These are phyloP conservation scores for Forsythia suspensa DNA, from an alignment of 257 asterid genomes.

Conservation along the genomic window DNA sequence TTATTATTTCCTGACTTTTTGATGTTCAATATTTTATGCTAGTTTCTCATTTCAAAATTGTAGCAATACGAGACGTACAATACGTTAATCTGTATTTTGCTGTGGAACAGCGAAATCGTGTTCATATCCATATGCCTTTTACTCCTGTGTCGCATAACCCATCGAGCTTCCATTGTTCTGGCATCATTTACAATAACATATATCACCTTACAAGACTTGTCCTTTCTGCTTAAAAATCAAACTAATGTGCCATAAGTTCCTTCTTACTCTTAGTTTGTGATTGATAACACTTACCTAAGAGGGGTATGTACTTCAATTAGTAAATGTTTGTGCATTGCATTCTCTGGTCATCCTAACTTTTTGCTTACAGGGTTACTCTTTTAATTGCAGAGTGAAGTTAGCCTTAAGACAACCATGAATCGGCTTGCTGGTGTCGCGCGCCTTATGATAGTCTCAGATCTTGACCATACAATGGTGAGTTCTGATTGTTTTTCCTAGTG, in stretches of 20 bases:
- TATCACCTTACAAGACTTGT: not conserved
- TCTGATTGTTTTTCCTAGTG: conserved; percentile 9
- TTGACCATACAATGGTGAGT: conserved; percentile 93
- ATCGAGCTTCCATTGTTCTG: not conserved
- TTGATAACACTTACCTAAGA: not conserved
- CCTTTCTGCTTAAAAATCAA: not conserved
- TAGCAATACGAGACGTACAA: not conserved
- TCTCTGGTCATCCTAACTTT: conserved; percentile 1
- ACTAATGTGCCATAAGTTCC: not conserved
- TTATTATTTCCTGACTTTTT: not conserved
- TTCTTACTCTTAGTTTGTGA: not conserved
- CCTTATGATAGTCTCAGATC: conserved; percentile 96
- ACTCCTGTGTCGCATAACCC: not conserved
- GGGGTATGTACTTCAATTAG: not conserved
- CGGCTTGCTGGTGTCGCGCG: conserved; percentile 67
- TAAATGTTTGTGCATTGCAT: not conserved
- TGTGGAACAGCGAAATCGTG: not conserved
- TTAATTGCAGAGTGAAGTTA: conserved; percentile 43
- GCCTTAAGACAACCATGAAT: conserved; percentile 50
- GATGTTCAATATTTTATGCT: not conserved
- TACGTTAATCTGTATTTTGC: not conserved
- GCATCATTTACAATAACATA: not conserved
- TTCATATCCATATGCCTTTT: not conserved
- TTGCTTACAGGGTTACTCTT: conserved; percentile 1
- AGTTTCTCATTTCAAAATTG: not conserved